Percentiles rank a stretch among this genome's conserved stretches.
phyloP scores from a whole-genome alignment of 306 rosid species.

The Malus sieversii region DNA sequence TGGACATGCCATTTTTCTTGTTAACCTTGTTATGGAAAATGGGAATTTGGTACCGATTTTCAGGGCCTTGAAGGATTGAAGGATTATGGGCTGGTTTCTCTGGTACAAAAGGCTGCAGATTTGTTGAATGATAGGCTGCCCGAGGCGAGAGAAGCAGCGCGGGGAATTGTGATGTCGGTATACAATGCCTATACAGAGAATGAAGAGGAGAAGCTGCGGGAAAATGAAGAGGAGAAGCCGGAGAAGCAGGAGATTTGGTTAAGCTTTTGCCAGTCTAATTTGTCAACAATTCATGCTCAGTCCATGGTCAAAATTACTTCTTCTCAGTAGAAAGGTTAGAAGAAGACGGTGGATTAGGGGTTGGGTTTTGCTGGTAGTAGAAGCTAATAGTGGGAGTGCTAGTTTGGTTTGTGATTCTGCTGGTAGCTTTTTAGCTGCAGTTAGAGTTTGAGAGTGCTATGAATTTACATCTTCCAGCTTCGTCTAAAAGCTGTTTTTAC shows the following conservation, averaged over 20 bases:
- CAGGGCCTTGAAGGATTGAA: constrained; percentile 73
- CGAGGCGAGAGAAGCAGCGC: constrained; percentile 88
- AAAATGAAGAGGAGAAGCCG: constrained; percentile 29
- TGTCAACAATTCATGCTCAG: constrained; percentile 55
- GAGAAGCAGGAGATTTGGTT: constrained; percentile 75
- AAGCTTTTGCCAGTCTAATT: constrained; percentile 65
- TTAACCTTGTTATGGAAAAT: not conserved
- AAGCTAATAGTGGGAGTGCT: not conserved
- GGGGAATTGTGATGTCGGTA: constrained; percentile 51
- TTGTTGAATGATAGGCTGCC: constrained; percentile 82
- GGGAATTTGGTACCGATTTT: not conserved
- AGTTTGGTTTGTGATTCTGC: not conserved
- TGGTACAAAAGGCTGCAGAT: constrained; percentile 67
- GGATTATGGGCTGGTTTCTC: constrained; percentile 49
- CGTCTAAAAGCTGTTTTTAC: constrained; percentile 7
- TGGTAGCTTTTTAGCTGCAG: not conserved
- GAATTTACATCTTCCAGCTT: not conserved
- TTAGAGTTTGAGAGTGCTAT: not conserved
- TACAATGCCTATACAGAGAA: constrained; percentile 41
- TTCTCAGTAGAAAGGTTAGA: constrained; percentile 8
- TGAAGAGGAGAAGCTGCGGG: constrained; percentile 37
- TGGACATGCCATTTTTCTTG: not conserved
- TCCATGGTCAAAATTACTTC: constrained; percentile 61
- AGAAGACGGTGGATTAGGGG: not conserved
- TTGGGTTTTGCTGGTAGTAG: not conserved